A percentile compares a stretch with the other conserved stretches of the same genome.
These are phyloP conservation scores for Magnusiomyces fungicola DNA, from an alignment of 1,139 yeast species.

Conservation along the genomic window DNA sequence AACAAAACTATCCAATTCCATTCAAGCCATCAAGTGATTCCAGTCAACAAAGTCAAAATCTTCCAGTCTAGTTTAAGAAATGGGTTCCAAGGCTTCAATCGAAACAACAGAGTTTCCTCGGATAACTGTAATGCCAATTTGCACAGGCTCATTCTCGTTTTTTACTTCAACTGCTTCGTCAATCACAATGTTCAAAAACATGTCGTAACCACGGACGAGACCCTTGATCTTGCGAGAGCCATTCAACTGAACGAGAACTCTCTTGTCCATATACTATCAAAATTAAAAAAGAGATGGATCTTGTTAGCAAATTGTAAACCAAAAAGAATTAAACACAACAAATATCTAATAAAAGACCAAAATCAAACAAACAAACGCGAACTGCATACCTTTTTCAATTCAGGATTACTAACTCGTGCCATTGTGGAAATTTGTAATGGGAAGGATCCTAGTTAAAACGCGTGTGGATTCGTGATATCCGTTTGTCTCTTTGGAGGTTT, in stretches of 20 bases:
- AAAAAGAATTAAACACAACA: neutral
- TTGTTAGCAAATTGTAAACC: neutral
- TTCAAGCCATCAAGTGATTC: too few species aligned
- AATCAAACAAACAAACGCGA: neutral
- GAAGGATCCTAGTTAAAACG: neutral
- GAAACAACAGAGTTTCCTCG: constrained; percentile 41
- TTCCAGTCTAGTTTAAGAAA: too few species aligned
- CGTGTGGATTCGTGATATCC: neutral
- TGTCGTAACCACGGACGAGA: constrained; percentile 70
- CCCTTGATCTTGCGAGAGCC: constrained; percentile 71
- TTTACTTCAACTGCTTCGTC: constrained; percentile 66
- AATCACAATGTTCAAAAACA: constrained; percentile 64
- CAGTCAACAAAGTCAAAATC: too few species aligned
- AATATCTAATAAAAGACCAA: too few species aligned
- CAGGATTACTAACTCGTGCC: constrained; percentile 50
- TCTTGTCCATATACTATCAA: constrained; percentile 65
- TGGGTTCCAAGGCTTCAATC: too few species aligned
- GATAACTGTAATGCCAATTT: constrained; percentile 44
- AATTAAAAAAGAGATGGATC: constrained; percentile 14
- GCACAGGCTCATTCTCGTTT: constrained; percentile 42
- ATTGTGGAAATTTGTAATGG: constrained; percentile 18
- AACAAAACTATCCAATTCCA: too few species aligned
- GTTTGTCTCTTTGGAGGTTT: neutral
- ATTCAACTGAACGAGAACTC: constrained; percentile 60
- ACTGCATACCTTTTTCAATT: constrained; percentile 41